Percentiles rank a stretch among this genome's conserved stretches.
Evolutionary conservation across 768 basidiomycete genomes (phyloP).

Genomic region (Dictyophora rubrovolvata): DNA sequence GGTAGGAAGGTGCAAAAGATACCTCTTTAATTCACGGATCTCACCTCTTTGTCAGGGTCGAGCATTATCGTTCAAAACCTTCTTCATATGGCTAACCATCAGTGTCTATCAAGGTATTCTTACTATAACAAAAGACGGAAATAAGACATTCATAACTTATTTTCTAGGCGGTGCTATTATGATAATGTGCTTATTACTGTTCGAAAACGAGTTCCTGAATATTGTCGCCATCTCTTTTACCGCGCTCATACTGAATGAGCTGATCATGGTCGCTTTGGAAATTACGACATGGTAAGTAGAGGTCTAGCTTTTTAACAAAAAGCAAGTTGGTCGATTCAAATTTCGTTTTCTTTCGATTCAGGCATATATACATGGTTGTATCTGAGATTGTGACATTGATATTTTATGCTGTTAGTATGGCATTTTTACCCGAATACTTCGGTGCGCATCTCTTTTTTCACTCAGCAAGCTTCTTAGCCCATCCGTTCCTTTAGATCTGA

Average conservation of each 20-base stretch:
- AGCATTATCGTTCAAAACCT: slow-evolving; percentile 91
- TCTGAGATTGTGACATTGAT: slow-evolving; percentile 82
- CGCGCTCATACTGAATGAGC: slow-evolving; percentile 88
- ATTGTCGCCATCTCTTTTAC: slow-evolving; percentile 99
- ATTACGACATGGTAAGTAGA: slow-evolving; percentile 82
- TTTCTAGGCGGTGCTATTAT: slow-evolving; percentile 86
- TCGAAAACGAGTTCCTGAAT: slow-evolving; percentile 95
- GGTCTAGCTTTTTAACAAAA: background rate
- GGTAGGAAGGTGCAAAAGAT: slow-evolving; percentile 30
- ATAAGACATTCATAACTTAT: background rate
- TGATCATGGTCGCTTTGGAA: slow-evolving; percentile 98
- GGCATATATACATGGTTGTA: slow-evolving; percentile 93
- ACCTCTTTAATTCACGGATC: background rate
- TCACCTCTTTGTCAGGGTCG: slow-evolving; percentile 55
- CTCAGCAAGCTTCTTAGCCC: background rate
- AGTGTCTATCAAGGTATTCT: slow-evolving; percentile 85
- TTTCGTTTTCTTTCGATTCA: slow-evolving; percentile 23
- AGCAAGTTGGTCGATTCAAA: background rate
- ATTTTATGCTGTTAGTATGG: slow-evolving; percentile 84
- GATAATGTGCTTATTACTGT: slow-evolving; percentile 92
- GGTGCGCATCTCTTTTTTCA: slow-evolving; percentile 42
- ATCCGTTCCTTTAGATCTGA: slow-evolving; percentile 50
- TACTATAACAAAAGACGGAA: background rate
- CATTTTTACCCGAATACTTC: slow-evolving; percentile 93
- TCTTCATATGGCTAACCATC: slow-evolving; percentile 97